These are phyloP conservation scores for Eucalyptus pauciflora DNA, from an alignment of 345 rosid species.

Conservation along the genomic window DNA sequence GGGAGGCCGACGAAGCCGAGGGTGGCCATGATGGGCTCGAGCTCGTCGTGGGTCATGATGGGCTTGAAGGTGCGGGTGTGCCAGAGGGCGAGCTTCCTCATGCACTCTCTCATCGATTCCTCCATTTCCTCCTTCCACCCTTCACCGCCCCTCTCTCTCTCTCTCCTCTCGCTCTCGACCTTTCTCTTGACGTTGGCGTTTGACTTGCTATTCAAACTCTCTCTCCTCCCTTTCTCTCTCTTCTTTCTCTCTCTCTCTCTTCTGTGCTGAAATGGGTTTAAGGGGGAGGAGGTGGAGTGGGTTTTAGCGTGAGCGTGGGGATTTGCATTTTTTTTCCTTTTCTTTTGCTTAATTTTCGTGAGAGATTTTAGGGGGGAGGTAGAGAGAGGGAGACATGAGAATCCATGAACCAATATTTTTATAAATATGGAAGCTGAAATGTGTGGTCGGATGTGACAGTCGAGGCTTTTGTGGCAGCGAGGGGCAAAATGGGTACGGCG, in stretches of 20 bases:
- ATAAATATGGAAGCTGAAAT: not conserved
- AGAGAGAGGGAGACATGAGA: not conserved
- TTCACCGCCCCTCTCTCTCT: not conserved
- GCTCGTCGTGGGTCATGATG: conserved; percentile 42
- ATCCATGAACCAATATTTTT: not conserved
- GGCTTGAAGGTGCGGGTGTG: conserved; percentile 46
- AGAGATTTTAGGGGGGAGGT: not conserved
- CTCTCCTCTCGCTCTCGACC: not conserved
- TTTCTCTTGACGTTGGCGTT: not conserved
- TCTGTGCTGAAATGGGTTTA: not conserved
- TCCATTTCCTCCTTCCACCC: not conserved
- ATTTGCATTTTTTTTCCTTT: not conserved
- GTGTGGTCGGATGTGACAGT: not conserved
- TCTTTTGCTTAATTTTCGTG: not conserved
- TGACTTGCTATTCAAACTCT: not conserved
- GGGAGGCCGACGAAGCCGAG: conserved; percentile 35
- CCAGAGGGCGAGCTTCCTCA: conserved; percentile 52
- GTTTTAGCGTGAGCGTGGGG: not conserved
- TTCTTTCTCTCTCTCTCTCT: not conserved
- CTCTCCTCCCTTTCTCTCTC: not conserved
- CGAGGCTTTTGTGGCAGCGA: not conserved
- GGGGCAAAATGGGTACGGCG: not conserved
- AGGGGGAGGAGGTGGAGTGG: not conserved
- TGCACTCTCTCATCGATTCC: conserved; percentile 26
- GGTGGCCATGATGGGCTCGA: conserved; percentile 40